Evolutionary conservation across 345 rosid species (phyloP).

Genomic region (Dipteronia dyeriana): DNA sequence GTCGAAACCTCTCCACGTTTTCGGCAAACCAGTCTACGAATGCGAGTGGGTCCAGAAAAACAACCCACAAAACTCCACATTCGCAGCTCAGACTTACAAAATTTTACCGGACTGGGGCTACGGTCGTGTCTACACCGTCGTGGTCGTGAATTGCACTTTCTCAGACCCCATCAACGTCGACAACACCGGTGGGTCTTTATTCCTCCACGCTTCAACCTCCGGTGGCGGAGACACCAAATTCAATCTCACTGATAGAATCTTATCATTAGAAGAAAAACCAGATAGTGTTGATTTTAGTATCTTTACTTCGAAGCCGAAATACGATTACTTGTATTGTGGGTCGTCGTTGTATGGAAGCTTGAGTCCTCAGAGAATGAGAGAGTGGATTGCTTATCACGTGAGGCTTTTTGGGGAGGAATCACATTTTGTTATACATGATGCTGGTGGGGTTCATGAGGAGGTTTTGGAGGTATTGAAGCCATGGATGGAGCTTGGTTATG

Average conservation of each 20-base stretch:
- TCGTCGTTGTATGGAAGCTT: conserved; percentile 75
- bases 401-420: conserved; percentile 69
- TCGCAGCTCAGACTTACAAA: conserved; percentile 29
- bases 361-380: conserved; percentile 81
- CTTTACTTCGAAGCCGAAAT: conserved; percentile 52
- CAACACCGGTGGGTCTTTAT: conserved; percentile 71
- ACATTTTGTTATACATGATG: conserved; percentile 86
- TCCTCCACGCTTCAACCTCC: conserved; percentile 69
- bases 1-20: conserved; percentile 83
- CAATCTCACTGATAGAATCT: conserved; percentile 62
- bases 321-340: conserved; percentile 86
- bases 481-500: conserved; percentile 90
- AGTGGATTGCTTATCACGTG: conserved; percentile 88
- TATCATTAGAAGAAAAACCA: conserved; percentile 49
- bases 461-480: conserved; percentile 77
- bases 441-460: conserved; percentile 78
- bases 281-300: conserved; percentile 41
- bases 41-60: conserved; percentile 68
- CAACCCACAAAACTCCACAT: conserved; percentile 6
- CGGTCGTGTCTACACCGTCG: conserved; percentile 86
- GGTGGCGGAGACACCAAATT: conserved; percentile 62
- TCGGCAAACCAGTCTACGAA: conserved; percentile 57
- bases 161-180: conserved; percentile 45
- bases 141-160: conserved; percentile 85
- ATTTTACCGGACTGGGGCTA: conserved; percentile 95